These are phyloP conservation scores for Pleurostoma richardsiae DNA, from an alignment of 2,329 filamentous ascomycete species.

Conservation along the genomic window DNA sequence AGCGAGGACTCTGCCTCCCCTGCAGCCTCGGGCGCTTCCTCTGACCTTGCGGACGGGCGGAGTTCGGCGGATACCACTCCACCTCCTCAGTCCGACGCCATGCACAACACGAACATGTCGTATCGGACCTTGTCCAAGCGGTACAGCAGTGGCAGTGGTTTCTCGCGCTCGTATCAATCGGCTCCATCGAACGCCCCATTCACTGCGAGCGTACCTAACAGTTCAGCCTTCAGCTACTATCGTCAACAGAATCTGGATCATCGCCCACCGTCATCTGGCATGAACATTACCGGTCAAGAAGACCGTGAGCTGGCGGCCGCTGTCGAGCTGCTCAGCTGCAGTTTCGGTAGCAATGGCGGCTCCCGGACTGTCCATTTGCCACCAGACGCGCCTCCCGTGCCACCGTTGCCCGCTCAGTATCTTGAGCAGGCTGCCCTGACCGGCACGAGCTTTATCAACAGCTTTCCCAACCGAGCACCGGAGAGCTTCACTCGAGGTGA, in stretches of 20 bases:
- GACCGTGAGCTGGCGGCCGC: constrained; percentile 86
- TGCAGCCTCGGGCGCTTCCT: constrained; percentile 67
- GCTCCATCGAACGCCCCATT: constrained; percentile 49
- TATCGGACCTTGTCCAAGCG: constrained; percentile 50
- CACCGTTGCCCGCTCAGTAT: constrained; percentile 78
- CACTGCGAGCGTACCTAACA: constrained; percentile 44
- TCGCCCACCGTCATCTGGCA: constrained; percentile 75
- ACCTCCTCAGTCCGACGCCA: constrained; percentile 69
- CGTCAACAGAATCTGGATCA: constrained; percentile 72
- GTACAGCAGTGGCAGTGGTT: constrained; percentile 51
- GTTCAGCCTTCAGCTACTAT: constrained; percentile 50
- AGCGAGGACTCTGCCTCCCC: constrained; percentile 86
- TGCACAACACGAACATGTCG: constrained; percentile 45
- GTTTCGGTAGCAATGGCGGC: constrained; percentile 72
- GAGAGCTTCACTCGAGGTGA: constrained; percentile 63
- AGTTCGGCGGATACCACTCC: constrained; percentile 93
- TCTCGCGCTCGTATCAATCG: constrained; percentile 80
- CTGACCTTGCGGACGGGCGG: constrained; percentile 68
- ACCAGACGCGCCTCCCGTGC: constrained; percentile 78
- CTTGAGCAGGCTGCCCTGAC: constrained; percentile 57
- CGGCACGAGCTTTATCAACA: constrained; percentile 59
- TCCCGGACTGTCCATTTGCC: constrained; percentile 59
- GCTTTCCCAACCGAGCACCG: constrained; percentile 54
- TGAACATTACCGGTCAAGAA: constrained; percentile 70
- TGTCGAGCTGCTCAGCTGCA: constrained; percentile 85